phyloP scores from a whole-genome alignment of 108 stramenopile genomes.

The Bacterosira constricta region DNA sequence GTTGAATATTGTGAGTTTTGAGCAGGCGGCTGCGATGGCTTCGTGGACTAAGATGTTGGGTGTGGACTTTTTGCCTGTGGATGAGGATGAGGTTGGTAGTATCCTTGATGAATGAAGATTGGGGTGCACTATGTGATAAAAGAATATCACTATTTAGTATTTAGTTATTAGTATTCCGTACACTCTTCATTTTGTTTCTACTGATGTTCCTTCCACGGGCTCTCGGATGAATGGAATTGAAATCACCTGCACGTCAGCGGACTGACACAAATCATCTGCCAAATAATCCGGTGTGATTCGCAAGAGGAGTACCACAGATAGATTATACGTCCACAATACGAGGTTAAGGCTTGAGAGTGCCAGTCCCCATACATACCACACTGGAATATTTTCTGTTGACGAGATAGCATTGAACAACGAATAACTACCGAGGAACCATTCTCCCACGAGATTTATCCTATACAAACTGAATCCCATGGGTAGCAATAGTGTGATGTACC shows the following conservation, averaged over 20 bases:
- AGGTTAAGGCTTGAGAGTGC: background rate
- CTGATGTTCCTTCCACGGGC: too few relatives aligned
- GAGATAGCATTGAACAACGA: background rate
- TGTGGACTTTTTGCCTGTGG: slow-evolving; percentile 54
- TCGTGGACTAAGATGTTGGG: slow-evolving; percentile 84
- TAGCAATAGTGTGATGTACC: slow-evolving; percentile 7
- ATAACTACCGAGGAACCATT: slow-evolving; percentile 5
- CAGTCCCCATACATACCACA: background rate
- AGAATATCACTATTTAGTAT: too few relatives aligned
- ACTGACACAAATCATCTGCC: too few relatives aligned
- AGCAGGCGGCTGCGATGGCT: slow-evolving; percentile 63
- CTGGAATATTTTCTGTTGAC: background rate
- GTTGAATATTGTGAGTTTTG: slow-evolving; percentile 72
- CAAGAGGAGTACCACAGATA: background rate
- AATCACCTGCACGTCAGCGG: too few relatives aligned
- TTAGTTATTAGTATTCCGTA: too few relatives aligned
- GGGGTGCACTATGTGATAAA: too few relatives aligned
- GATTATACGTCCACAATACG: background rate
- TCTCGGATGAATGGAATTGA: too few relatives aligned
- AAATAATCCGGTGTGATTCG: background rate
- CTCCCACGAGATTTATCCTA: background rate
- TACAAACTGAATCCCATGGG: slow-evolving; percentile 20
- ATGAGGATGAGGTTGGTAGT: slow-evolving; percentile 42
- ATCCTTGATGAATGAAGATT: slow-evolving; percentile 8
- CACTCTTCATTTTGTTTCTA: too few relatives aligned